phyloP scores from a whole-genome alignment of 2,329 filamentous ascomycete species.

The Rachicladosporium sp. region DNA sequence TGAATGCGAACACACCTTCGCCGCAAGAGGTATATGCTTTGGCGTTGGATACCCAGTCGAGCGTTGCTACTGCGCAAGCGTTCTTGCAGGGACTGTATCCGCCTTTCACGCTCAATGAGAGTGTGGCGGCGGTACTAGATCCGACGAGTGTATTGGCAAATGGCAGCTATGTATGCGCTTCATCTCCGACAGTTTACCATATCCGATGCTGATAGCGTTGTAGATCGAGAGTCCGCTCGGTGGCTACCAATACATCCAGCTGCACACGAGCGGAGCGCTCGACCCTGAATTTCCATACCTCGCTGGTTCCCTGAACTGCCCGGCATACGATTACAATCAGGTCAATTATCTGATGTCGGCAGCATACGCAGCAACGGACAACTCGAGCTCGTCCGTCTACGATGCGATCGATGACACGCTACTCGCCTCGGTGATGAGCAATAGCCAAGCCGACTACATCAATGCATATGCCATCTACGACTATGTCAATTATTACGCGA shows the following conservation, averaged over 20 bases:
- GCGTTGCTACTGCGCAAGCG: slow-evolving; percentile 43
- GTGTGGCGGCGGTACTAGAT: slow-evolving; percentile 20
- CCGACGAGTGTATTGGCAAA: slow-evolving; percentile 36
- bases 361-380: slow-evolving; percentile 28
- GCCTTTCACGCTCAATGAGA: slow-evolving; percentile 27
- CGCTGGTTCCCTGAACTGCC: slow-evolving; percentile 27
- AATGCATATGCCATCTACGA: slow-evolving; percentile 45
- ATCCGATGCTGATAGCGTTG: neutral
- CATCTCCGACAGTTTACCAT: neutral
- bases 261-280: slow-evolving; percentile 30
- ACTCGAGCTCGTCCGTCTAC: slow-evolving; percentile 34
- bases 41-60: slow-evolving; percentile 35
- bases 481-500: slow-evolving; percentile 41
- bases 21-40: slow-evolving; percentile 36
- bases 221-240: slow-evolving; percentile 35
- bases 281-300: slow-evolving; percentile 42
- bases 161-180: slow-evolving; percentile 20
- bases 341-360: slow-evolving; percentile 30
- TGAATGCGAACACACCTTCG: slow-evolving; percentile 34
- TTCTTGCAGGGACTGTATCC: slow-evolving; percentile 53
- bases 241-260: slow-evolving; percentile 46
- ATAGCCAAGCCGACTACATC: slow-evolving; percentile 32
- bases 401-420: slow-evolving; percentile 29
- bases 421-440: slow-evolving; percentile 30
- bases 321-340: slow-evolving; percentile 20